Conservation (phyloP, 2,329 filamentous ascomycete genomes). For the Bipolaris victoriae region DNA sequence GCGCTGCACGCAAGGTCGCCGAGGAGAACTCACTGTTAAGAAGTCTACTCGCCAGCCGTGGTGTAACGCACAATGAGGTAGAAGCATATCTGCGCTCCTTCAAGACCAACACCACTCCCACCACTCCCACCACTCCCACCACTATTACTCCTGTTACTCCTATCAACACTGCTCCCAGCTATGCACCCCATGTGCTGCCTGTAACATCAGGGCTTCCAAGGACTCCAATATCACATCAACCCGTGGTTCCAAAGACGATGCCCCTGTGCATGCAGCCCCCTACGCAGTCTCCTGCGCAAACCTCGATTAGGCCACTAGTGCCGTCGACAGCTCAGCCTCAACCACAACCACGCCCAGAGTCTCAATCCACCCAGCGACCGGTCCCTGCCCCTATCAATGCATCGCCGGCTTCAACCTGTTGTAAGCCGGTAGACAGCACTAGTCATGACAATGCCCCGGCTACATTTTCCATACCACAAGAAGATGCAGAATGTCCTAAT, state of each 20-base stretch:
- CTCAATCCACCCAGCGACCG: not conserved
- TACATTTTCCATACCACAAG: constrained; percentile 4
- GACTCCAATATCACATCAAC: not conserved
- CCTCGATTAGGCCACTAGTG: not conserved
- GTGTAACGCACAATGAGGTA: constrained; percentile 29
- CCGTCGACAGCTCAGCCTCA: not conserved
- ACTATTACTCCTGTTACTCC: not conserved
- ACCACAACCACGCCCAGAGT: not conserved
- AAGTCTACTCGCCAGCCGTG: constrained; percentile 56
- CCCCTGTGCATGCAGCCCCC: not conserved
- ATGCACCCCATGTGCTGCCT: not conserved
- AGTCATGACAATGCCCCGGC: not conserved
- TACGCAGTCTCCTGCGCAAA: not conserved
- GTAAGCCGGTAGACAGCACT: not conserved
- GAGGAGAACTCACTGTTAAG: constrained; percentile 71
- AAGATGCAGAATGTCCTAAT: constrained; percentile 22
- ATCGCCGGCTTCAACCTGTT: not conserved
- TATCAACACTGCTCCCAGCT: not conserved
- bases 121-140: not conserved
- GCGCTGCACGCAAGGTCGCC: constrained; percentile 69
- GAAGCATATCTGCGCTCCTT: constrained; percentile 26
- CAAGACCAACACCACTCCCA: constrained; percentile 7
- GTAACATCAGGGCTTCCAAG: not conserved
- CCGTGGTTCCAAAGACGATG: not conserved
- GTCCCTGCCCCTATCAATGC: not conserved